A percentile compares a stretch with the other conserved stretches of the same genome.
These are phyloP conservation scores for Santalum album DNA, from an alignment of 164 flowering plant species.

Conservation along the genomic window DNA sequence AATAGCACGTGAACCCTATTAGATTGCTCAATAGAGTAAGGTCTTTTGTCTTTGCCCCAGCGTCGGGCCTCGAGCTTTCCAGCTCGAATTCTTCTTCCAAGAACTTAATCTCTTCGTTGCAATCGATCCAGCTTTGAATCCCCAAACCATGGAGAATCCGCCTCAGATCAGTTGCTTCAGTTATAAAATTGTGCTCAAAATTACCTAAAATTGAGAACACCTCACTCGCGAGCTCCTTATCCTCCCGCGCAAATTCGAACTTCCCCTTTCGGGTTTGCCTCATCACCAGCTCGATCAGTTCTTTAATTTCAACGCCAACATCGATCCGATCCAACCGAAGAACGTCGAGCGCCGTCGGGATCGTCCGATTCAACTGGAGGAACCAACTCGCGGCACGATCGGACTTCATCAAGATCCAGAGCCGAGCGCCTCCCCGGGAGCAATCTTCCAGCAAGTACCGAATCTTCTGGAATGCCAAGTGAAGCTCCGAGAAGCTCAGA, in stretches of 20 bases:
- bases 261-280: conserved; percentile 24
- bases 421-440: conserved; percentile 24
- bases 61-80: no score
- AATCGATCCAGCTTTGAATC: conserved; percentile 36
- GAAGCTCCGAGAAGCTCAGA: conserved; percentile 43
- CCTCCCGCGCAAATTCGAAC: conserved; percentile 22
- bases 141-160: conserved; percentile 31
- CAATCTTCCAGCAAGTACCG: conserved; percentile 31
- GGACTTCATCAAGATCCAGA: conserved; percentile 38
- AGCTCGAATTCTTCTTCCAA: conserved; percentile 21
- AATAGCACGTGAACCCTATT: conserved; percentile 35
- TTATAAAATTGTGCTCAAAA: conserved; percentile 20
- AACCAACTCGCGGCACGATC: conserved; percentile 25
- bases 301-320: conserved; percentile 22
- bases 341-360: conserved; percentile 30
- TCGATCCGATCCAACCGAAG: conserved; percentile 14
- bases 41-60: conserved; percentile 10
- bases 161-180: conserved; percentile 17
- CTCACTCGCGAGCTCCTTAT: conserved; percentile 9
- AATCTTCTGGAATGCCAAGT: conserved; percentile 42
- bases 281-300: conserved; percentile 22
- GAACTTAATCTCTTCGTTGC: conserved; percentile 33
- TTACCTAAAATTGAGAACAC: conserved; percentile 15
- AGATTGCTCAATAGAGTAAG: conserved; percentile 18
- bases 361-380: conserved; percentile 17